A percentile compares a stretch with the other conserved stretches of the same genome.
phyloP scores from a whole-genome alignment of 1,139 yeast species.

The Spencermartinsiella ligniputridi region DNA sequence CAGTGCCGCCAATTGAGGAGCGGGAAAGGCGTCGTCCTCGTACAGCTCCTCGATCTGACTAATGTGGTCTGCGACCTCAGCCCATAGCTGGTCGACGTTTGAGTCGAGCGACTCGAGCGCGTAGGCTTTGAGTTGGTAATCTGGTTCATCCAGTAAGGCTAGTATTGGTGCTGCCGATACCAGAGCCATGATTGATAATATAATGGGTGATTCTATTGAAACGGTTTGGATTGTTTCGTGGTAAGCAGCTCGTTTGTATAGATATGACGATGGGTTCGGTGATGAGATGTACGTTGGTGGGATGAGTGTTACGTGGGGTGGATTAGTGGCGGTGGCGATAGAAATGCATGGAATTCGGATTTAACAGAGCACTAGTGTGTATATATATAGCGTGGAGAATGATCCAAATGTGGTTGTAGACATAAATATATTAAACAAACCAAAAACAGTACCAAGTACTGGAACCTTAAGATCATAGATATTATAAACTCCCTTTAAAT shows the following conservation, averaged over 20 bases:
- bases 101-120: slow-evolving; percentile 80
- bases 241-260: no score
- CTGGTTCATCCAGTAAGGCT: slow-evolving; percentile 82
- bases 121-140: slow-evolving; percentile 68
- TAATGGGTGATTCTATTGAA: no score
- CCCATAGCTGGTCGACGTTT: slow-evolving; percentile 91
- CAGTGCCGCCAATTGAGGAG: slow-evolving; percentile 81
- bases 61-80: slow-evolving; percentile 90
- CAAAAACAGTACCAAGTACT: no score
- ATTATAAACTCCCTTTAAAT: no score
- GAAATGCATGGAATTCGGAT: background rate
- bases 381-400: no score
- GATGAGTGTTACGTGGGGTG: background rate
- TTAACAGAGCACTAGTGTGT: no score
- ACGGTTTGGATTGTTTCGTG: no score
- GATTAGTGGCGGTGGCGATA: background rate
- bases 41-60: slow-evolving; percentile 83
- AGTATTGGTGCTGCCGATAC: slow-evolving; percentile 34
- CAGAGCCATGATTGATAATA: slow-evolving; percentile 14
- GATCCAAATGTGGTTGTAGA: background rate
- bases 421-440: no score
- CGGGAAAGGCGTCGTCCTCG: slow-evolving; percentile 75
- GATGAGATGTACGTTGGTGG: slow-evolving; percentile 1
- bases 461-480: no score
- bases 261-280: no score